Conservation (phyloP, 2,329 filamentous ascomycete genomes). For the Ophiocordyceps sinensis region DNA sequence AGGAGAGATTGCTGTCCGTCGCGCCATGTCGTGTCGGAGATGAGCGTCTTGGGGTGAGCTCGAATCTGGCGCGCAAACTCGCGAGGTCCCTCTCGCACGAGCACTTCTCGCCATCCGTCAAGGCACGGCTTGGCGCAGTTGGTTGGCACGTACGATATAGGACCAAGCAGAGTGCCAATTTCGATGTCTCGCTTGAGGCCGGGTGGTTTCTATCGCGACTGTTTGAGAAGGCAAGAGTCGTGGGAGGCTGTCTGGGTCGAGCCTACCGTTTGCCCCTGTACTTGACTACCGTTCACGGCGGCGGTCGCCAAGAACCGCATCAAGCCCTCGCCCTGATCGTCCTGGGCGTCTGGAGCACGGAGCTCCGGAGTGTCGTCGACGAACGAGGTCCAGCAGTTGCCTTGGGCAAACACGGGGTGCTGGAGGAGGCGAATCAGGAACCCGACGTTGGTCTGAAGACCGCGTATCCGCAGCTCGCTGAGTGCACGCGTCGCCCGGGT, state of each 20-base stretch:
- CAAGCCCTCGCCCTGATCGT: slow-evolving; percentile 96
- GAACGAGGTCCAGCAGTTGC: slow-evolving; percentile 98
- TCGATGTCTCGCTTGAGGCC: slow-evolving; percentile 94
- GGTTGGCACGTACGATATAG: slow-evolving; percentile 57
- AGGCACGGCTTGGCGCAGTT: slow-evolving; percentile 60
- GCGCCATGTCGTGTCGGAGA: slow-evolving; percentile 99
- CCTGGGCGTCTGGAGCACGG: slow-evolving; percentile 81
- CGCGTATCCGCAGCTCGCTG: slow-evolving; percentile 94
- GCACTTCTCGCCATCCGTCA: slow-evolving; percentile 81
- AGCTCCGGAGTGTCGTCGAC: slow-evolving; percentile 93
- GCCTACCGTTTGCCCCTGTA: slow-evolving; percentile 95
- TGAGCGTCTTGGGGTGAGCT: slow-evolving; percentile 79
- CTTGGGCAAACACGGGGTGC: slow-evolving; percentile 83
- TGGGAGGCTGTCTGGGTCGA: background rate
- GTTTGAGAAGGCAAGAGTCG: background rate
- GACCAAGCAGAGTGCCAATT: slow-evolving; percentile 52
- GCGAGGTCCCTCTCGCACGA: slow-evolving; percentile 76
- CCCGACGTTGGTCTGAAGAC: slow-evolving; percentile 97
- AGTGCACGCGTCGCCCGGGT: slow-evolving; percentile 88
- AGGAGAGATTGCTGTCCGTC: slow-evolving; percentile 96
- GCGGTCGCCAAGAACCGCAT: slow-evolving; percentile 88
- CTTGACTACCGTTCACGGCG: slow-evolving; percentile 94
- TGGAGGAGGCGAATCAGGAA: slow-evolving; percentile 90
- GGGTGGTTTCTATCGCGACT: slow-evolving; percentile 28
- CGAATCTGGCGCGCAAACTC: slow-evolving; percentile 91